Conservation (phyloP, 495 filamentous ascomycete species). For the Parathielavia appendiculata region DNA sequence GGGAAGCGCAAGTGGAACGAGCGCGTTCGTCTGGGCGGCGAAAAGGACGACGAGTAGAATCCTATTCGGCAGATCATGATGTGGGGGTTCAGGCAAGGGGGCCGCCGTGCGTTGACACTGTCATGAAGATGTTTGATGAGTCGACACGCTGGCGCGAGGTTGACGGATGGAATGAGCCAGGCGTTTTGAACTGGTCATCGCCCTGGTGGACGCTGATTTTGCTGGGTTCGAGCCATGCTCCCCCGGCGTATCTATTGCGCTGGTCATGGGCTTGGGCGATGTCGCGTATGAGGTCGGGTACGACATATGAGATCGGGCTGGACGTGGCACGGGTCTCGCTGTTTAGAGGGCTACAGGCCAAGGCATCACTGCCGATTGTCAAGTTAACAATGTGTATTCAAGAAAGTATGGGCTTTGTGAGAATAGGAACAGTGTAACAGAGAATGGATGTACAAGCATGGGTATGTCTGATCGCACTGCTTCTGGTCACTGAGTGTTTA, state of each 20-base stretch:
- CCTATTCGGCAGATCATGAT: no score
- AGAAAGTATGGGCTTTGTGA: neutral
- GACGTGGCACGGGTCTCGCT: neutral
- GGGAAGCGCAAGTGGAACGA: conserved; percentile 84
- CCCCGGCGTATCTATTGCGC: no score
- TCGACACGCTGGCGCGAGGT: no score
- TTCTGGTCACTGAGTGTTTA: neutral
- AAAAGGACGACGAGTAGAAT: conserved; percentile 30
- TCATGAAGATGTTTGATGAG: no score
- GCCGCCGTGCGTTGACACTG: no score
- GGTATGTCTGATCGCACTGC: neutral
- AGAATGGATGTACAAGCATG: neutral
- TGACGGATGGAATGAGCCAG: no score
- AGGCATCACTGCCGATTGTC: conserved; percentile 8
- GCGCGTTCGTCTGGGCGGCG: conserved; percentile 43
- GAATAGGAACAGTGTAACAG: neutral
- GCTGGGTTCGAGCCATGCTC: no score
- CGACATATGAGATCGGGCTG: neutral
- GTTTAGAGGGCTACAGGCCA: neutral
- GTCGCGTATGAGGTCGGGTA: no score
- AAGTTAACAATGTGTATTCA: conserved; percentile 1
- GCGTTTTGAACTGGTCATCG: no score
- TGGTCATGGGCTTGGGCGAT: no score
- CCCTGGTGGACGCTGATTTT: no score
- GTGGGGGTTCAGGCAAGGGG: no score